These are phyloP conservation scores for Nicotiana rustica DNA, from an alignment of 305 asterid genomes.

Conservation along the genomic window DNA sequence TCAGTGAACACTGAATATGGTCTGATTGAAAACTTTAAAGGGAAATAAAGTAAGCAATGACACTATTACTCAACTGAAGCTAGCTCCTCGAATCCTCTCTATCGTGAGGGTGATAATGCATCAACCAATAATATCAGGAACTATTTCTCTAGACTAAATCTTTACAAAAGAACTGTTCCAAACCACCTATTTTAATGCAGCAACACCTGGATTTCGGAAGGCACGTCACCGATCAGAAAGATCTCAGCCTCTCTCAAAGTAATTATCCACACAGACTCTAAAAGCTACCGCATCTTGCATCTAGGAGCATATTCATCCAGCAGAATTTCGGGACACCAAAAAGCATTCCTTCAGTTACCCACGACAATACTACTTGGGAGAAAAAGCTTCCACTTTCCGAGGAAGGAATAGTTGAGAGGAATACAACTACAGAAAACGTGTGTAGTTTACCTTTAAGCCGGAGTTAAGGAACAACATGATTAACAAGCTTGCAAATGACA, in stretches of 20 bases:
- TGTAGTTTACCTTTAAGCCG: background rate
- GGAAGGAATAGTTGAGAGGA: background rate
- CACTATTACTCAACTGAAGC: background rate
- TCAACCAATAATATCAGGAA: background rate
- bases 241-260: background rate
- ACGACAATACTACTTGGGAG: background rate
- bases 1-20: background rate
- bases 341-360: background rate
- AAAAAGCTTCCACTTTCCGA: background rate
- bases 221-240: background rate
- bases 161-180: background rate
- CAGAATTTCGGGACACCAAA: background rate
- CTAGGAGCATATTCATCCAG: background rate
- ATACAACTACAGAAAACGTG: background rate
- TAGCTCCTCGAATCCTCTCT: conserved; percentile 6
- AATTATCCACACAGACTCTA: background rate
- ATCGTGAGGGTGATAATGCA: background rate
- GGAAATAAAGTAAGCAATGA: too few relatives aligned
- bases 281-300: background rate
- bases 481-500: background rate
- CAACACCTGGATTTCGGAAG: background rate
- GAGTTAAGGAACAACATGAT: background rate
- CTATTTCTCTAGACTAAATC: background rate
- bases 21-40: background rate
- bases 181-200: background rate